Evolutionary conservation across 805 yeast genomes (phyloP).

Genomic region (Cephaloascus fragrans): DNA sequence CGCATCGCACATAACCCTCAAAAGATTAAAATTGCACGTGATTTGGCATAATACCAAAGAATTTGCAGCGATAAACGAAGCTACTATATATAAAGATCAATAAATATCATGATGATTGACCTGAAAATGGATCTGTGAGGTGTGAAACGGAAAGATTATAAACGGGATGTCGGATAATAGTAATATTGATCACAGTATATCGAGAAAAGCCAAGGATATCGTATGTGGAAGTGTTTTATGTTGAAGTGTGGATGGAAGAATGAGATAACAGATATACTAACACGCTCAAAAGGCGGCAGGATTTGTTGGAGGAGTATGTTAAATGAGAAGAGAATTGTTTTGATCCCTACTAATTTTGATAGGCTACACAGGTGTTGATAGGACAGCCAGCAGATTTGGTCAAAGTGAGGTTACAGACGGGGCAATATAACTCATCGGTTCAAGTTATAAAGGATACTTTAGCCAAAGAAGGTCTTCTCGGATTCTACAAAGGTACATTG

Average conservation of each 20-base stretch:
- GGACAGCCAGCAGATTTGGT: slow-evolving; percentile 64
- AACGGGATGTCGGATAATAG: too few relatives aligned
- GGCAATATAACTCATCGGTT: slow-evolving; percentile 45
- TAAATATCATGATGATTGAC: too few relatives aligned
- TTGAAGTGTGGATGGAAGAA: too few relatives aligned
- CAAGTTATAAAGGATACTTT: slow-evolving; percentile 43
- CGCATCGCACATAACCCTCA: too few relatives aligned
- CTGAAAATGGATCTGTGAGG: too few relatives aligned
- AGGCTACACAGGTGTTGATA: slow-evolving; percentile 19
- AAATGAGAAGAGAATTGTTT: slow-evolving; percentile 23
- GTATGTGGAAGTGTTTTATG: too few relatives aligned
- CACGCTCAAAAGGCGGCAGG: slow-evolving; percentile 28
- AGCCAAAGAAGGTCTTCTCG: slow-evolving; percentile 71
- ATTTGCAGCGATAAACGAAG: too few relatives aligned
- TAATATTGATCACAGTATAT: slow-evolving; percentile 21
- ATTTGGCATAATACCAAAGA: too few relatives aligned
- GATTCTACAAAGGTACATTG: slow-evolving; percentile 88
- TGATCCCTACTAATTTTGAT: background rate
- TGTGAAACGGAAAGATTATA: background rate
- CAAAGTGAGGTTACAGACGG: slow-evolving; percentile 62
- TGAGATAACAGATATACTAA: background rate
- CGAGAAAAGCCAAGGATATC: slow-evolving; percentile 42
- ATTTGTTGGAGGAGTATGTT: slow-evolving; percentile 46
- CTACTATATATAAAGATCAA: too few relatives aligned
- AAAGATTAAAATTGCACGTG: too few relatives aligned